Evolutionary conservation across 139 green algal species (phyloP).

Genomic region (Chlamydomonas sp.): DNA sequence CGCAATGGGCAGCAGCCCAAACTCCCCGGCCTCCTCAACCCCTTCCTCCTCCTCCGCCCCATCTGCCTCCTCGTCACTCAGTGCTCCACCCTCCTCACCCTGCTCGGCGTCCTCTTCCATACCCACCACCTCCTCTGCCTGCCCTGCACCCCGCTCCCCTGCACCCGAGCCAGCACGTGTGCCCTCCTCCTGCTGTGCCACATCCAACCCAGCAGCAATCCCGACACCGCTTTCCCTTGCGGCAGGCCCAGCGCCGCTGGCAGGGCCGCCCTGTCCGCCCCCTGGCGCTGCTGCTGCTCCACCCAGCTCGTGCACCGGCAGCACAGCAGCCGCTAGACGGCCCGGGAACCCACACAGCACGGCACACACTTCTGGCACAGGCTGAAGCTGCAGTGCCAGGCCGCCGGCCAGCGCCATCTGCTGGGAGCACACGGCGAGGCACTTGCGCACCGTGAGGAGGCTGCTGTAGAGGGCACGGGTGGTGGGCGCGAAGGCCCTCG

Average conservation of each 20-base stretch:
- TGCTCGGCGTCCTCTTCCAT: no score
- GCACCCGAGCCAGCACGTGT: no score
- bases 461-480: neutral
- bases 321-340: neutral
- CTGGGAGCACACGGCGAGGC: neutral
- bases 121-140: no score
- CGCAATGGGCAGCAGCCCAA: neutral
- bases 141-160: no score
- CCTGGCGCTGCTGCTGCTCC: neutral
- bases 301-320: constrained; percentile 7
- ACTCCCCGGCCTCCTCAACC: neutral
- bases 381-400: neutral
- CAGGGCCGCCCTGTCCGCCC: neutral
- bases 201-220: no score
- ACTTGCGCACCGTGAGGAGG: constrained; percentile 24
- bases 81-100: neutral
- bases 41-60: neutral
- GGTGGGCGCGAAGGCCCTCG: constrained; percentile 14
- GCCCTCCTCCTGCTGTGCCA: no score
- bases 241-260: no score
- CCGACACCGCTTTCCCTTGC: no score
- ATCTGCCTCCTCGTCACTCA: neutral
- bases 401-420: neutral
- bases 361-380: neutral
- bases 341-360: constrained; percentile 23